Evolutionary conservation across 2,329 filamentous ascomycete species (phyloP).

Genomic region (Chaetoscypha palmicola): DNA sequence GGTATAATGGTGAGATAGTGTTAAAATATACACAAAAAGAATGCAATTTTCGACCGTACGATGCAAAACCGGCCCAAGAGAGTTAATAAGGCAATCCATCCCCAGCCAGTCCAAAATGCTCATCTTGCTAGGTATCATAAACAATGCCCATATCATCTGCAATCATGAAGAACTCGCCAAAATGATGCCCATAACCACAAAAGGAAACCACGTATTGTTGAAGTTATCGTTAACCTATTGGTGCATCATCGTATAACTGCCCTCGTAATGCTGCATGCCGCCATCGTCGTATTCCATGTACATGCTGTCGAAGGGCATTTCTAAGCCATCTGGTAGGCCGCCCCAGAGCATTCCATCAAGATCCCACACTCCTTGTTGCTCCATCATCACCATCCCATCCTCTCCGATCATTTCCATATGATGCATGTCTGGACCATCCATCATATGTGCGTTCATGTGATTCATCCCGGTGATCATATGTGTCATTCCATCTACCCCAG

Average conservation of each 20-base stretch:
- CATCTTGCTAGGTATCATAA: constrained; percentile 2
- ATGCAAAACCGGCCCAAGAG: neutral
- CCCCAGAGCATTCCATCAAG: constrained; percentile 51
- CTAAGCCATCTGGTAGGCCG: constrained; percentile 34
- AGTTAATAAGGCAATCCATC: too few relatives aligned
- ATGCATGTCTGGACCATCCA: constrained; percentile 32
- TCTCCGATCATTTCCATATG: constrained; percentile 41
- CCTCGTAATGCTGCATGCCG: constrained; percentile 14
- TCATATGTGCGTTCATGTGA: constrained; percentile 16
- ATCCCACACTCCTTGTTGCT: constrained; percentile 49
- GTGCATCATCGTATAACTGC: constrained; percentile 25
- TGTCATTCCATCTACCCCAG: constrained; percentile 29
- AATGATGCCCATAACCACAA: neutral
- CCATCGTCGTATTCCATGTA: constrained; percentile 23
- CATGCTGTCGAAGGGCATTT: constrained; percentile 29
- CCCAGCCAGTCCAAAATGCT: neutral
- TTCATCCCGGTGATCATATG: constrained; percentile 16
- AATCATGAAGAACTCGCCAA: neutral
- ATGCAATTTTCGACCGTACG: neutral
- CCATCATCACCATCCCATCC: constrained; percentile 46
- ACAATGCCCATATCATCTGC: neutral
- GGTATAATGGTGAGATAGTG: constrained; percentile 2
- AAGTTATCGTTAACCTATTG: constrained; percentile 12
- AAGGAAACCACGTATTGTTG: constrained; percentile 3
- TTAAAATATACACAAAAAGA: constrained; percentile 6